Evolutionary conservation across 169 alveolate genomes (phyloP), one percentile per base, ranked within the genome.

Genomic region (Eimeria praecox): DNA sequence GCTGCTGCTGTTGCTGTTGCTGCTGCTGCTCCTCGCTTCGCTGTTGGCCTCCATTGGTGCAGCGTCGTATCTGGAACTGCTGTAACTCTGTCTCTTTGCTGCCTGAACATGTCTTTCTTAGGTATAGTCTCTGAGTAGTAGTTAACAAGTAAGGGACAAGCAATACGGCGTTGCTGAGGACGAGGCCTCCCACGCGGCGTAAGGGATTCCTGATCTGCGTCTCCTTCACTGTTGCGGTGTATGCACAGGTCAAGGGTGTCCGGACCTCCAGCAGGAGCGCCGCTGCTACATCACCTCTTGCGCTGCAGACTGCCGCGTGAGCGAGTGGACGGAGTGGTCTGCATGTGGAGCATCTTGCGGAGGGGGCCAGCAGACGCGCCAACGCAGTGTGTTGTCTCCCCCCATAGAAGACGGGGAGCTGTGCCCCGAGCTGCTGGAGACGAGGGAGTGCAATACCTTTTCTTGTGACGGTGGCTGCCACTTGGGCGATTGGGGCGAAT

Each of bases 401-500:
- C 97, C 97, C 12, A 88, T 96, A 40, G 95, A 89, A 54, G 97
- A 96, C 20, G 97, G 97, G 30, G 95, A 73, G n/a, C 30, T 77
- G 22, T 96, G 97, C 83, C 96, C 96, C 2, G 73, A 24, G 38
- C 52, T 64, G 80, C 42, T 54, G 62, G 83, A 59, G 82, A 73
- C 88, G 56, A 12, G 87, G 66, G 94, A 42, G 49, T 95, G 97
- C 64, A 95, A 90, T 75, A 83, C 94, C 30, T 83, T 83, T 35
- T 95, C 97, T 33, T 92, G 96, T 82, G 96, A 95, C 83, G 96
- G 97, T n/a, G 97, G 95, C 89, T 97, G 97, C 66, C 95, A 69
- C 77, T 73, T 97, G 71, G 95, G 97, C 42, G 96, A 92, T 59
- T 97, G 98, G 98, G 30, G 92, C 9, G 97, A 95, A n/a, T 97